phyloP scores from a whole-genome alignment of 2,329 filamentous ascomycete genomes.

The Epichloe hybrida region DNA sequence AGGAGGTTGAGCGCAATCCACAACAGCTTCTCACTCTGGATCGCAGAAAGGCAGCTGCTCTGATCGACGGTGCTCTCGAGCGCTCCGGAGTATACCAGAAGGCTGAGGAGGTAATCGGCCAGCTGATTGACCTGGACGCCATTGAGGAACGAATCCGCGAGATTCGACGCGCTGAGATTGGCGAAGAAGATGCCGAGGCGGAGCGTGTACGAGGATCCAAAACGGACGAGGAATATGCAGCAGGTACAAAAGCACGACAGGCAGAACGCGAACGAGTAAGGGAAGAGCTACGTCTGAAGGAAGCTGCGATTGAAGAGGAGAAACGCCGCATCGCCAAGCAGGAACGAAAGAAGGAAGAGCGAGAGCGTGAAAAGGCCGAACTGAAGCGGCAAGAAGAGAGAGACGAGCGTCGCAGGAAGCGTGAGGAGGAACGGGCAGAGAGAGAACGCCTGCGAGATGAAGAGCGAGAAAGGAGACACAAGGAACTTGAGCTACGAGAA shows the following conservation, averaged over 20 bases:
- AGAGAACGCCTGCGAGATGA: conserved; percentile 32
- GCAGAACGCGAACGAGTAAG: conserved; percentile 48
- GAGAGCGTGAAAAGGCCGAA: conserved; percentile 35
- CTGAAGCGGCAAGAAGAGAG: conserved; percentile 35
- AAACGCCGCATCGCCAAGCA: conserved; percentile 44
- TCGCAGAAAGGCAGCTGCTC: conserved; percentile 56
- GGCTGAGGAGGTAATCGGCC: conserved; percentile 52
- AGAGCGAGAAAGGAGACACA: conserved; percentile 26
- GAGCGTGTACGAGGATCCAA: conserved; percentile 55
- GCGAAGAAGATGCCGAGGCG: conserved; percentile 51
- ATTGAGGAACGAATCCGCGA: conserved; percentile 60
- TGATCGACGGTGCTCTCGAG: conserved; percentile 68
- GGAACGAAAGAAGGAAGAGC: conserved; percentile 37
- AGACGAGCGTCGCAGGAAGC: conserved; percentile 34
- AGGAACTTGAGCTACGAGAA: conserved; percentile 25
- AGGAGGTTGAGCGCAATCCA: conserved; percentile 63
- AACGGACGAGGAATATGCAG: conserved; percentile 60
- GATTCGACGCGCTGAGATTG: conserved; percentile 53
- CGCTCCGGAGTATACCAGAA: conserved; percentile 63
- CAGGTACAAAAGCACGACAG: conserved; percentile 47
- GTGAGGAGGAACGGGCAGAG: conserved; percentile 42
- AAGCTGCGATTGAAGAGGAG: conserved; percentile 48
- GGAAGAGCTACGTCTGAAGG: conserved; percentile 44
- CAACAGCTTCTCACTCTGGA: conserved; percentile 59
- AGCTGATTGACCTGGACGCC: conserved; percentile 51